Evolutionary conservation across 257 asterid species (phyloP).

Genomic region (Linaria vulgaris): DNA sequence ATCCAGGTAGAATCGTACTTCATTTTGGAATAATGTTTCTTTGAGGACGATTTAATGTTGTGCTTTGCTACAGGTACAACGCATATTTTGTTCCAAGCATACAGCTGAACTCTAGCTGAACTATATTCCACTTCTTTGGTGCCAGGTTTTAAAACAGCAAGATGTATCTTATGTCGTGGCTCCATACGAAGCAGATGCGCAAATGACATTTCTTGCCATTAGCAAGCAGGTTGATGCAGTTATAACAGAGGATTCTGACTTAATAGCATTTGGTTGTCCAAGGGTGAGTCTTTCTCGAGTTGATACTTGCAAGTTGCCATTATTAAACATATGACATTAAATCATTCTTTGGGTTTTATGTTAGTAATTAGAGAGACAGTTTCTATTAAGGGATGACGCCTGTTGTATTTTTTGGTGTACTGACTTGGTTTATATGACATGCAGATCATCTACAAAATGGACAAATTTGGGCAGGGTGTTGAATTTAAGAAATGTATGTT

Average conservation of each 20-base stretch:
- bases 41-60: slow-evolving; percentile 5
- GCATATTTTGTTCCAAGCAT: no score
- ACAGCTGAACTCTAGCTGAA: no score
- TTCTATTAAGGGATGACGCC: not conserved
- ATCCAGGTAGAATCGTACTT: slow-evolving; percentile 62
- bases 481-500: slow-evolving; percentile 64
- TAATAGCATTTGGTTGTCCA: slow-evolving; percentile 94
- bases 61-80: slow-evolving; percentile 7
- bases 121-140: slow-evolving; percentile 23
- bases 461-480: slow-evolving; percentile 96
- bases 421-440: slow-evolving; percentile 19
- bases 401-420: slow-evolving; percentile 18
- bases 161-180: slow-evolving; percentile 79
- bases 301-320: slow-evolving; percentile 12
- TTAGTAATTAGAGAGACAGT: not conserved
- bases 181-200: slow-evolving; percentile 99
- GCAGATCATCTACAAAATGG: slow-evolving; percentile 97
- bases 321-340: not conserved
- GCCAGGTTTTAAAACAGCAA: slow-evolving; percentile 74
- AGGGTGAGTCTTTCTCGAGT: slow-evolving; percentile 56
- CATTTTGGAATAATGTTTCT: not conserved
- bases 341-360: not conserved
- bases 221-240: slow-evolving; percentile 84
- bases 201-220: slow-evolving; percentile 87
- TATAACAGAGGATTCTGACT: slow-evolving; percentile 95